A percentile compares a stretch with the other conserved stretches of the same genome.
These are phyloP conservation scores for Gloeopeniophorella convolvens DNA, from an alignment of 768 basidiomycete genomes.

Conservation along the genomic window DNA sequence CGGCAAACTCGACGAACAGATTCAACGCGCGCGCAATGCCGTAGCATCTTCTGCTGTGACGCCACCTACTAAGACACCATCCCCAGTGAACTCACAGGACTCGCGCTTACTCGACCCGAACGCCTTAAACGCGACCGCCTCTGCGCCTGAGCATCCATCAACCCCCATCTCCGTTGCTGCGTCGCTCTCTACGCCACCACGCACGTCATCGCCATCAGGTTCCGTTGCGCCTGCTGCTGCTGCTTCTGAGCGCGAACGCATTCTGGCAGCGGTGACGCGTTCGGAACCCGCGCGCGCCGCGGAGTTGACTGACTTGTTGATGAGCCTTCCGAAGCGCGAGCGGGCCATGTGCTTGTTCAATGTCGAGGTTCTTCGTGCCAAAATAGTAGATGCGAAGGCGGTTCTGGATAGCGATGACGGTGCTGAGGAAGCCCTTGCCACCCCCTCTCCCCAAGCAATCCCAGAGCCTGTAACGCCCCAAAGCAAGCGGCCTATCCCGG, in stretches of 20 bases:
- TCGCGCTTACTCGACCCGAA: slow-evolving; percentile 62
- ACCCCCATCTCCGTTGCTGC: slow-evolving; percentile 76
- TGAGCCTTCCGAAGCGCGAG: slow-evolving; percentile 84
- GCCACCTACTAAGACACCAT: slow-evolving; percentile 46
- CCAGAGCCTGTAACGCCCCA: slow-evolving; percentile 53
- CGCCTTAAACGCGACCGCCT: slow-evolving; percentile 65
- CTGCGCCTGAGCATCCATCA: slow-evolving; percentile 85
- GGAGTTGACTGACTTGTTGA: slow-evolving; percentile 71
- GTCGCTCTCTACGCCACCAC: slow-evolving; percentile 72
- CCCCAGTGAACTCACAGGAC: slow-evolving; percentile 59
- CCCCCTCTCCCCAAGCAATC: slow-evolving; percentile 15
- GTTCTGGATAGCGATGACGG: slow-evolving; percentile 71
- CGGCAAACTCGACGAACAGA: slow-evolving; percentile 56
- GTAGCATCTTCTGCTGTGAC: slow-evolving; percentile 29
- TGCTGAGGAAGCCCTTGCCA: slow-evolving; percentile 37
- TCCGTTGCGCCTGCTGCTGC: slow-evolving; percentile 43
- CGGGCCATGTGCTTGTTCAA: slow-evolving; percentile 91
- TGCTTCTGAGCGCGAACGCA: slow-evolving; percentile 65
- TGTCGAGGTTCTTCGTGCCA: slow-evolving; percentile 64
- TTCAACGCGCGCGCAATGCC: slow-evolving; percentile 33
- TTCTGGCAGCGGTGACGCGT: slow-evolving; percentile 57
- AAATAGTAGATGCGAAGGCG: slow-evolving; percentile 75
- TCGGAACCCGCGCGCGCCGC: slow-evolving; percentile 53
- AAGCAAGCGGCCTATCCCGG: slow-evolving; percentile 36
- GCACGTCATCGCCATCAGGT: slow-evolving; percentile 72